Conservation (phyloP, 192 early-diverging fungal species). For the Coemansia sp. region DNA sequence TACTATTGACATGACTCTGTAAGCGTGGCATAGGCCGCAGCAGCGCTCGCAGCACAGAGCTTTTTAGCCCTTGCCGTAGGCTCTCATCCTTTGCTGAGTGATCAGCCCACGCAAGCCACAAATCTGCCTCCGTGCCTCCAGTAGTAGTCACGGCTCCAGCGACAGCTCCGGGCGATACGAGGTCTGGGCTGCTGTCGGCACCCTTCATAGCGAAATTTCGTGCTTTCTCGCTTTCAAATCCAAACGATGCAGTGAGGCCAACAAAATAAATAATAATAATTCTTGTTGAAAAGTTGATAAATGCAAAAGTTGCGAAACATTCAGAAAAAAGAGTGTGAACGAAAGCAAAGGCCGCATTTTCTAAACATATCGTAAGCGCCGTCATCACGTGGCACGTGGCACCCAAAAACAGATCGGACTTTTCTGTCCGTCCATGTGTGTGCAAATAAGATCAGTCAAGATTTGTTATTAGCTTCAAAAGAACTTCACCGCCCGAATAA, state of each 20-base stretch:
- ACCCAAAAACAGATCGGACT: too few species aligned
- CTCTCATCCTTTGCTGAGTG: slow-evolving; percentile 9
- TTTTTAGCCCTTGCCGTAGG: slow-evolving; percentile 16
- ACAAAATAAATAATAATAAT: background rate
- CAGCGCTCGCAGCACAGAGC: slow-evolving; percentile 15
- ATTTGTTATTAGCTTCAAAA: background rate
- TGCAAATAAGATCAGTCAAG: too few species aligned
- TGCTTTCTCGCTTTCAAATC: background rate
- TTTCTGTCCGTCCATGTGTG: too few species aligned
- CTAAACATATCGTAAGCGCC: background rate
- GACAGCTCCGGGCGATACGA: background rate
- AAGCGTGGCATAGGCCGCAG: slow-evolving; percentile 12
- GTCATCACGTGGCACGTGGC: background rate
- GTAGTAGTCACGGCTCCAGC: background rate
- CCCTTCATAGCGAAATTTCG: slow-evolving; percentile 1
- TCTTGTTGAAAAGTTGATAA: background rate
- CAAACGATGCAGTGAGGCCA: background rate
- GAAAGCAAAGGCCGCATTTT: background rate
- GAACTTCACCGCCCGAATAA: background rate
- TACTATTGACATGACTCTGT: background rate
- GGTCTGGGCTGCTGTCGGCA: background rate
- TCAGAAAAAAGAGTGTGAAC: background rate
- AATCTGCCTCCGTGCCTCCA: background rate
- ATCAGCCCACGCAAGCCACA: slow-evolving; percentile 26
- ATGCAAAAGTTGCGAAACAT: background rate